A percentile compares a stretch with the other conserved stretches of the same genome.
Evolutionary conservation across 306 rosid species (phyloP).

Genomic region (Ceratonia siliqua): DNA sequence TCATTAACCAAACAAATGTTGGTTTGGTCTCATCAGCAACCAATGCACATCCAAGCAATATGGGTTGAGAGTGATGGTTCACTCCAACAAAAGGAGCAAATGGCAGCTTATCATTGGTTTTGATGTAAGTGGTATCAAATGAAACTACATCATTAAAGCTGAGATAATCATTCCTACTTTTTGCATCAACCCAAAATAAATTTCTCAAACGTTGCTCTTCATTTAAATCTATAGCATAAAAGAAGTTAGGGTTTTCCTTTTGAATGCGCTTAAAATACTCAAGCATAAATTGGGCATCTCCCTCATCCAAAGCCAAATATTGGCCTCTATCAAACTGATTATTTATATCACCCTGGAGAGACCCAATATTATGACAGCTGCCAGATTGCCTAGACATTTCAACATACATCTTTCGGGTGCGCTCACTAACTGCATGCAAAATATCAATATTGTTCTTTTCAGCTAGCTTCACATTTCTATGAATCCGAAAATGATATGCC

Average conservation of each 20-base stretch:
- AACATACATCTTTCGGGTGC: conserved; percentile 88
- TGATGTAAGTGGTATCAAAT: conserved; percentile 72
- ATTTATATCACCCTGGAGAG: conserved; percentile 39
- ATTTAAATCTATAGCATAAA: conserved; percentile 76
- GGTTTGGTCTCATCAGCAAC: conserved; percentile 73
- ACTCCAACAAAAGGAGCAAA: conserved; percentile 90
- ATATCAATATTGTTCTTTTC: conserved; percentile 91
- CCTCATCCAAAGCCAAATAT: conserved; percentile 75
- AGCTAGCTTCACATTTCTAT: conserved; percentile 86
- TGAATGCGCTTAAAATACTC: conserved; percentile 86
- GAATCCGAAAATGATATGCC: conserved; percentile 92
- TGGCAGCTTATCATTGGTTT: conserved; percentile 78
- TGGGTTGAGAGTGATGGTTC: conserved; percentile 84
- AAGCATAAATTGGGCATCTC: conserved; percentile 82
- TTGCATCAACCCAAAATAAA: conserved; percentile 87
- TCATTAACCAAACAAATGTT: conserved; percentile 83
- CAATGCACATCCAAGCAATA: conserved; percentile 90
- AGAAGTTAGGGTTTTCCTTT: conserved; percentile 77
- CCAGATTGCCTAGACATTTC: conserved; percentile 87
- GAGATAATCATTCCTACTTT: conserved; percentile 73
- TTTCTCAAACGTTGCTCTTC: conserved; percentile 86
- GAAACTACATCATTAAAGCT: conserved; percentile 75
- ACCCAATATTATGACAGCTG: conserved; percentile 49
- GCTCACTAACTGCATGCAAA: conserved; percentile 90
- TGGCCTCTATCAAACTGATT: conserved; percentile 67